phyloP scores from a whole-genome alignment of 805 yeast genomes.

The Saturnispora galanensis region DNA sequence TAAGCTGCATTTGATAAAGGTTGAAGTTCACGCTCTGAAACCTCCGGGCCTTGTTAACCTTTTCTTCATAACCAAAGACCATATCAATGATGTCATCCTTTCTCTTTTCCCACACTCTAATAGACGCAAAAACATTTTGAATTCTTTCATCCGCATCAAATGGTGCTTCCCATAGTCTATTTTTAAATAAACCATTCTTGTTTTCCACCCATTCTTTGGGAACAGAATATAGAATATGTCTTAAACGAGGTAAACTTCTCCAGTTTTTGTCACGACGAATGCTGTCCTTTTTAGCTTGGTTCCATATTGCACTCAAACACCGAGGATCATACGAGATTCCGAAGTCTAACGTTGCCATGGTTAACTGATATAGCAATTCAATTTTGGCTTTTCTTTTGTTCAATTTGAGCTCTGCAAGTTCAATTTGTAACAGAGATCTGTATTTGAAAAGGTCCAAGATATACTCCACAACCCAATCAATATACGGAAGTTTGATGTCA shows the following conservation, averaged over 20 bases:
- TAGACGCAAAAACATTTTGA: conserved; percentile 49
- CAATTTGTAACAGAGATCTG: neutral
- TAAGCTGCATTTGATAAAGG: conserved; percentile 14
- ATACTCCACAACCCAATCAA: conserved; percentile 6
- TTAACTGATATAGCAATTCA: conserved; percentile 33
- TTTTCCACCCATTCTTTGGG: conserved; percentile 43
- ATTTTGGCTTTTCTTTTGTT: conserved; percentile 20
- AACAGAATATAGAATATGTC: conserved; percentile 57
- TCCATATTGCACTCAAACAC: conserved; percentile 30
- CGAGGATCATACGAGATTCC: conserved; percentile 75
- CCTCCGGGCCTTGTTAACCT: conserved; percentile 2
- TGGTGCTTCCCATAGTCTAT: conserved; percentile 36
- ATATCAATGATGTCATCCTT: conserved; percentile 44
- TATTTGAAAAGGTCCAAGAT: neutral
- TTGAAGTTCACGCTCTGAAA: conserved; percentile 8
- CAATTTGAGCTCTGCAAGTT: conserved; percentile 3
- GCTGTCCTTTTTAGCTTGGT: conserved; percentile 8
- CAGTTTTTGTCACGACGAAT: conserved; percentile 69
- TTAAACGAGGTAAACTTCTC: conserved; percentile 70
- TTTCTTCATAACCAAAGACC: conserved; percentile 33
- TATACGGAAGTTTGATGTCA: conserved; percentile 1
- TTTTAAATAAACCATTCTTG: conserved; percentile 25
- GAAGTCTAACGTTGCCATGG: conserved; percentile 30
- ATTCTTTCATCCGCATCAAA: conserved; percentile 45
- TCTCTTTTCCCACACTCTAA: conserved; percentile 91